Conservation (phyloP, 2,329 filamentous ascomycete species). For the Alternaria sp. region DNA sequence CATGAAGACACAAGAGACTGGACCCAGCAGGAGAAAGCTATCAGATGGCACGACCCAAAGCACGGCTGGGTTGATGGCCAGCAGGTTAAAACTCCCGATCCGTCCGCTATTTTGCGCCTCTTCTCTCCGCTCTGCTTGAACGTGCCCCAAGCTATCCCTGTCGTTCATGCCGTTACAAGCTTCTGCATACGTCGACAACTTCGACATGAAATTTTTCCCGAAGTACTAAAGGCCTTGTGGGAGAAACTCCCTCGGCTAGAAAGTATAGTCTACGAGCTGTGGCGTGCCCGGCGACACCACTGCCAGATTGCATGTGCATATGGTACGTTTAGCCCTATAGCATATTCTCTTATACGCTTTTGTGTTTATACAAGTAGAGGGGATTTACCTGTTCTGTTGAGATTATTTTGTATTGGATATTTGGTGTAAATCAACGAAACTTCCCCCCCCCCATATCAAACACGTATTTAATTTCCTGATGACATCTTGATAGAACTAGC, state of each 20-base stretch:
- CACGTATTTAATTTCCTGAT: constrained; percentile 19
- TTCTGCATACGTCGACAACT: constrained; percentile 32
- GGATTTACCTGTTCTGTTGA: no score
- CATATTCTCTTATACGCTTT: constrained; percentile 14
- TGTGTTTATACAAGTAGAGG: background rate
- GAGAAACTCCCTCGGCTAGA: constrained; percentile 33
- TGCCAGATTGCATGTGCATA: constrained; percentile 24
- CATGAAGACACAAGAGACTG: constrained; percentile 30
- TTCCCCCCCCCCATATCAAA: constrained; percentile 18
- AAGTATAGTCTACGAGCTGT: constrained; percentile 33
- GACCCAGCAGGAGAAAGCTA: constrained; percentile 30
- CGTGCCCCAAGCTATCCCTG: constrained; percentile 25
- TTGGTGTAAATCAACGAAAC: no score
- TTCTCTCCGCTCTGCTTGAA: constrained; percentile 2
- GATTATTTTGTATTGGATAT: no score
- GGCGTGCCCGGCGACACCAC: constrained; percentile 19
- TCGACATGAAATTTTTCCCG: constrained; percentile 28
- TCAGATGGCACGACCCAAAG: constrained; percentile 32
- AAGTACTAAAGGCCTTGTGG: constrained; percentile 28
- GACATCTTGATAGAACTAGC: constrained; percentile 32
- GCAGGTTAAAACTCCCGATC: constrained; percentile 22
- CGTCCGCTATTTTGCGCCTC: constrained; percentile 4
- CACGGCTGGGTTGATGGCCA: constrained; percentile 31
- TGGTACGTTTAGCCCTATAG: constrained; percentile 22
- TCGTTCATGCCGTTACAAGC: constrained; percentile 30